Conservation (phyloP, 1,139 yeast genomes). For the Candida smagusa region DNA sequence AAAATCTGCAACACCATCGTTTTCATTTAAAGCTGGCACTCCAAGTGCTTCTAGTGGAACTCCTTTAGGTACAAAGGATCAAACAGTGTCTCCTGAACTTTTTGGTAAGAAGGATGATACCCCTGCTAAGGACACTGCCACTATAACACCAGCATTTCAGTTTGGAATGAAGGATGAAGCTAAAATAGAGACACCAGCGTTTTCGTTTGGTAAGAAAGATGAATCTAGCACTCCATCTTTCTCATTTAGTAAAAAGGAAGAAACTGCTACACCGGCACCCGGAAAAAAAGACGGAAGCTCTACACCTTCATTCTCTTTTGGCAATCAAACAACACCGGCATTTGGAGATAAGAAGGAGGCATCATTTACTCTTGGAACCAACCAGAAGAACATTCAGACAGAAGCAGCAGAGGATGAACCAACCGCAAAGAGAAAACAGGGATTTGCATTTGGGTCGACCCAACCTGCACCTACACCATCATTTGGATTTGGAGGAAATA, state of each 20-base stretch:
- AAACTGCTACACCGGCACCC: conserved; percentile 10
- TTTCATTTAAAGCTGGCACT: conserved; percentile 3
- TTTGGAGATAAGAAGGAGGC: too few relatives aligned
- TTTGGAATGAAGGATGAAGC: conserved; percentile 5
- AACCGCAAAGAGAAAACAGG: conserved; percentile 1
- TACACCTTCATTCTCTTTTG: background rate
- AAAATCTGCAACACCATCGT: conserved; percentile 1
- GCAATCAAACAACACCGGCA: too few relatives aligned
- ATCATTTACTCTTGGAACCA: too few relatives aligned
- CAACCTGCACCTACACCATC: background rate
- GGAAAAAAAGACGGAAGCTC: conserved; percentile 6
- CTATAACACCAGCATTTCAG: conserved; percentile 2
- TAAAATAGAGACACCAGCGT: background rate
- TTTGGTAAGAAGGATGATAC: background rate
- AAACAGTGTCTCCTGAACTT: too few relatives aligned
- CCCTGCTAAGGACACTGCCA: background rate
- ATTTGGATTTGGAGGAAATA: conserved; percentile 11
- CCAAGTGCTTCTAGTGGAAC: background rate
- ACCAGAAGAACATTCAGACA: too few relatives aligned
- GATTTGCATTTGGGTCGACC: conserved; percentile 3
- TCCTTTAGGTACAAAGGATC: too few relatives aligned
- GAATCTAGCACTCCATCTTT: conserved; percentile 1
- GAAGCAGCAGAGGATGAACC: background rate
- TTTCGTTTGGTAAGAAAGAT: conserved; percentile 2
- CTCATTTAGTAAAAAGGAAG: conserved; percentile 7